These are phyloP conservation scores for Talaromyces sp. DNA, from an alignment of 2,329 filamentous ascomycete species.

Conservation along the genomic window DNA sequence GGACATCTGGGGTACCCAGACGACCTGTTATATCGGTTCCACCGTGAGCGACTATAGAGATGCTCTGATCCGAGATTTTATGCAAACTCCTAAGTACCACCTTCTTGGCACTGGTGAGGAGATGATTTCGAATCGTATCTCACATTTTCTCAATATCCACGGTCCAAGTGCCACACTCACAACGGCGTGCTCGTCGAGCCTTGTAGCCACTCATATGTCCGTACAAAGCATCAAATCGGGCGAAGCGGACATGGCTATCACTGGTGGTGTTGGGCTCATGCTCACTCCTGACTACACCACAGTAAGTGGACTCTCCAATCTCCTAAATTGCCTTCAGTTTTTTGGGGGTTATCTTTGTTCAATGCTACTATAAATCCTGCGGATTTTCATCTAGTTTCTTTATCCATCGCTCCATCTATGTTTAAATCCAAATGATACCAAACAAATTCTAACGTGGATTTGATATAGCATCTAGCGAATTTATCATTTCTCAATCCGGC, in stretches of 20 bases:
- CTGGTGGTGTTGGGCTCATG: constrained; percentile 28
- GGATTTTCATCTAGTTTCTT: too few relatives aligned
- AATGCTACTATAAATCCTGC: too few relatives aligned
- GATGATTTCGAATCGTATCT: constrained; percentile 15
- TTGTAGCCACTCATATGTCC: constrained; percentile 39
- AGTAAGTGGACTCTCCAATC: too few relatives aligned
- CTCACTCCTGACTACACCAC: constrained; percentile 23
- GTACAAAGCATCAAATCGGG: constrained; percentile 31
- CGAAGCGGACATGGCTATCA: constrained; percentile 29
- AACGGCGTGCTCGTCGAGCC: constrained; percentile 38
- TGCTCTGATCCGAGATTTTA: constrained; percentile 19
- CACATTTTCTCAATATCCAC: constrained; percentile 26
- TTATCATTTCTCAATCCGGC: constrained; percentile 28
- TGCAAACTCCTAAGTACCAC: constrained; percentile 20
- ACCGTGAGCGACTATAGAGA: neutral
- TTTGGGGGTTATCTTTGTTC: too few relatives aligned
- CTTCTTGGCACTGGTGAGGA: constrained; percentile 27
- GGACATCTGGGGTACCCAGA: constrained; percentile 19
- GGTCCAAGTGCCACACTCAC: constrained; percentile 27
- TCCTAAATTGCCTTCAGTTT: too few relatives aligned
- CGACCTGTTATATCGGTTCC: neutral
- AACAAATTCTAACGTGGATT: too few relatives aligned
- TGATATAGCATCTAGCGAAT: neutral
- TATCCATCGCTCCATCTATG: too few relatives aligned
- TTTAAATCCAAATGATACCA: too few relatives aligned